These are phyloP conservation scores for Fomes fomentarius DNA, from an alignment of 1,284 basidiomycete genomes.

Conservation along the genomic window DNA sequence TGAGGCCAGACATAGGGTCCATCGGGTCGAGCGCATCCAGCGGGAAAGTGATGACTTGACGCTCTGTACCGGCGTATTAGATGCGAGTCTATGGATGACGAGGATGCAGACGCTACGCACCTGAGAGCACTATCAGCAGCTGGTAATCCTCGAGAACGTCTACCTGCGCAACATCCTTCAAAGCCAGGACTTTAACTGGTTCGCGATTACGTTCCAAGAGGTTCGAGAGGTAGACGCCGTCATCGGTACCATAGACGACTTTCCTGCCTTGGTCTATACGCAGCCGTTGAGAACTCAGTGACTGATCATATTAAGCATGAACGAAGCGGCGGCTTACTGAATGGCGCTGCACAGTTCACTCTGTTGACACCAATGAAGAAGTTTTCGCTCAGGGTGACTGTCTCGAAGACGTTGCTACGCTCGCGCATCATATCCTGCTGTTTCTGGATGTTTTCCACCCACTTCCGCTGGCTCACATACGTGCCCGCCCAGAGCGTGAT, in stretches of 20 bases:
- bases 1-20: constrained; percentile 90
- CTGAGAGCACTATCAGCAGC: constrained; percentile 93
- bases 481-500: constrained; percentile 94
- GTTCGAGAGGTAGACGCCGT: constrained; percentile 95
- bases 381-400: constrained; percentile 82
- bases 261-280: constrained; percentile 81
- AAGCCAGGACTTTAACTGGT: constrained; percentile 88
- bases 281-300: not conserved
- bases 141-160: constrained; percentile 98
- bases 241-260: constrained; percentile 95
- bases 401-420: constrained; percentile 88
- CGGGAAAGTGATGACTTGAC: constrained; percentile 96
- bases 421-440: constrained; percentile 89
- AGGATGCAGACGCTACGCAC: constrained; percentile 43
- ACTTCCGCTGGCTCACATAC: constrained; percentile 86
- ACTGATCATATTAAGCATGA: constrained; percentile 1
- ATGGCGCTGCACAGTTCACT: constrained; percentile 95
- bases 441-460: constrained; percentile 92
- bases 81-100: not conserved
- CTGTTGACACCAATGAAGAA: constrained; percentile 85
- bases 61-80: constrained; percentile 55
- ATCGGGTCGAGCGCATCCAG: constrained; percentile 90
- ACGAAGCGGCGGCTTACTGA: constrained; percentile 61
- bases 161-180: constrained; percentile 92
- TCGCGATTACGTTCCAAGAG: constrained; percentile 77